Evolutionary conservation across 2,329 filamentous ascomycete species (phyloP), one percentile per base, ranked within the genome.

Genomic region (Xylaria sp.): DNA sequence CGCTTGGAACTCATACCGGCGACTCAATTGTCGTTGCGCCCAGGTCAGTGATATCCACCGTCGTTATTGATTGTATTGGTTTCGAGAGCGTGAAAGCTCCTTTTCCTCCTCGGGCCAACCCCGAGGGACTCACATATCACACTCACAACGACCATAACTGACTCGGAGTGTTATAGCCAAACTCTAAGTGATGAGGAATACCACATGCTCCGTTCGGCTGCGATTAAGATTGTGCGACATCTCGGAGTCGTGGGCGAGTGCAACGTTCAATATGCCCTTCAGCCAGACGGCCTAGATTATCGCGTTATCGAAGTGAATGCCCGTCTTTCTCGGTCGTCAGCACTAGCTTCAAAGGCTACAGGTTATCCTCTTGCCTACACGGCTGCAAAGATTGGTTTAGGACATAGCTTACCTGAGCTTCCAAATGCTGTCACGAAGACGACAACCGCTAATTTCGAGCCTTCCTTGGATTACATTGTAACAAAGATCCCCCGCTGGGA

Each of bases 401-500:
- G 95, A 60, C 93, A 98, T 82, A 96, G 89, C 71, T 86, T 99
- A 25, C 95, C 95, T 40, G 93, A 98, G 79, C 87, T 99, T 25
- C 95, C 95, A 70, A 99, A 99, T 73, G 94, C 95, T 62, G 95
- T 99, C 59, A 99, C 95, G 64, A 97, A 97, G 83, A 98, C 95
- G 11, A 99, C 95, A 17, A 98, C 95, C 8, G 95, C 95, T 74
- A 98, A 98, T 84, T 99, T 99, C 75, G 95, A 99, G 79, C 95
- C 95, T 54, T 96, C 92, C 65, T 83, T 99, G 67, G 95, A 99
- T 75, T 99, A 99, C 77, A 92, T 99, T 68, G 95, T 99, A 68
- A 97, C 93, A 70, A 99, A 99, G 84, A 98, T 99, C 71, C 95
- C 95, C 71, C 89, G 95, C 74, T 99, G 95, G 95, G 95, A 99